Base-by-base conservation (phyloP, 805 yeast genomes). In the Starmera pachycereana region DNA sequence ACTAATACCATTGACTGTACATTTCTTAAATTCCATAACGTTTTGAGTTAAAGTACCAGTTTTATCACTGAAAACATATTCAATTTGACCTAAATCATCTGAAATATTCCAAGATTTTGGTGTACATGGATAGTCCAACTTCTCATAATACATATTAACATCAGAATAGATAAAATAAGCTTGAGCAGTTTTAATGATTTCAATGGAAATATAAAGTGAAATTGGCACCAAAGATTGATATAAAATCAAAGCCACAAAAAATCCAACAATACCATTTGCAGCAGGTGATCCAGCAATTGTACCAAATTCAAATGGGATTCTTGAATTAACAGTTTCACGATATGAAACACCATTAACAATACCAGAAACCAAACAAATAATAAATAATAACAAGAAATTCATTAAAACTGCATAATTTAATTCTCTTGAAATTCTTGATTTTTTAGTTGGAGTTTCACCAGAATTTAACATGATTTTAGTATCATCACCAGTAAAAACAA, bases 21-120 rank as follows among this genome's bases (percentile, higher is more conserved):
- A 78, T 55, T 83, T 84, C 49, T 82, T 84, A 59, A 81, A 83
- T 54, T 84, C 92, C 95, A 84, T 84, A 25, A 83, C 75, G 54
- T 83, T 83, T 56, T 83, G 92, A 1, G 94, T 83, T 51, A 83
- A 61, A 1, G 94, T 83, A 45, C 94, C 94, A 1, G 94, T 83
- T 56, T 83, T 83, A 61, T 83, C 94, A 61, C 87, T 78, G 58
- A 84, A 84, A 37, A 84, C 76, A 54, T 84, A 84, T 56, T 84
- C 95, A 47, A 84, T 79, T 58, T 84, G 94, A 29, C 94, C 94
- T 50, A 84, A 64, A 60, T 84, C 94, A 65, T 84, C 94, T 3
- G 89, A 80, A 35, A 84, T 83, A 53, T 76, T 80, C 94, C 94
- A 84, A 0, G 89, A 71, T 53, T 83, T 82, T 12, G 94, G 92